Conservation (phyloP, 495 filamentous ascomycete genomes). For the Podospora comata region DNA sequence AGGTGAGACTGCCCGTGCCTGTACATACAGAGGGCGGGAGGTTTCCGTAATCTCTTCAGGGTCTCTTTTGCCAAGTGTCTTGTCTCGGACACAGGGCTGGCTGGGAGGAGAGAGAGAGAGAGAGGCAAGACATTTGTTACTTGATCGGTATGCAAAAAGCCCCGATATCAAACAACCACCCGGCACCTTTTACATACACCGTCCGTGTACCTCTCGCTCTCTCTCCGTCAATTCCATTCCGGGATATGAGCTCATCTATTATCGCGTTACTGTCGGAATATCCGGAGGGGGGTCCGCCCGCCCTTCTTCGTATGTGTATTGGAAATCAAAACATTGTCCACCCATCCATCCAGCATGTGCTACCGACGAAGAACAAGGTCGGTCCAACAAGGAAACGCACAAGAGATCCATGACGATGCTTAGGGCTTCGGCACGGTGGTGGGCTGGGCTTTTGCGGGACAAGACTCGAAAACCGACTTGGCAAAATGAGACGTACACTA, state of each 20-base stretch:
- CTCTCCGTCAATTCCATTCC: background rate
- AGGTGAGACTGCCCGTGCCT: constrained; percentile 1
- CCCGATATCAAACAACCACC: background rate
- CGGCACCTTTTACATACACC: background rate
- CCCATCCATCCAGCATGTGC: background rate
- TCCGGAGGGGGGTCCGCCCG: background rate
- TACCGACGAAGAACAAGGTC: background rate
- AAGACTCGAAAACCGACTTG: background rate
- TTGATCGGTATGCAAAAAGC: background rate
- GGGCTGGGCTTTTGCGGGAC: background rate
- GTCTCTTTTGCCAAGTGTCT: background rate
- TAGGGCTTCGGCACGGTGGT: background rate
- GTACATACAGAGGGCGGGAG: background rate
- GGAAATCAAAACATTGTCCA: background rate
- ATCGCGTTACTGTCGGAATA: background rate
- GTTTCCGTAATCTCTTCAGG: background rate
- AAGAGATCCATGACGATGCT: background rate
- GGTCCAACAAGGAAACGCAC: background rate
- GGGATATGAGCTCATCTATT: background rate
- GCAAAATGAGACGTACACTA: background rate
- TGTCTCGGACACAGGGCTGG: background rate
- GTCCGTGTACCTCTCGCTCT: background rate
- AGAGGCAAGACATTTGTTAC: background rate
- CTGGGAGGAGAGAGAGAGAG: background rate
- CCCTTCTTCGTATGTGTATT: background rate